Conservation (phyloP, 768 basidiomycete genomes). For the Pleurotus cornucopiae region DNA sequence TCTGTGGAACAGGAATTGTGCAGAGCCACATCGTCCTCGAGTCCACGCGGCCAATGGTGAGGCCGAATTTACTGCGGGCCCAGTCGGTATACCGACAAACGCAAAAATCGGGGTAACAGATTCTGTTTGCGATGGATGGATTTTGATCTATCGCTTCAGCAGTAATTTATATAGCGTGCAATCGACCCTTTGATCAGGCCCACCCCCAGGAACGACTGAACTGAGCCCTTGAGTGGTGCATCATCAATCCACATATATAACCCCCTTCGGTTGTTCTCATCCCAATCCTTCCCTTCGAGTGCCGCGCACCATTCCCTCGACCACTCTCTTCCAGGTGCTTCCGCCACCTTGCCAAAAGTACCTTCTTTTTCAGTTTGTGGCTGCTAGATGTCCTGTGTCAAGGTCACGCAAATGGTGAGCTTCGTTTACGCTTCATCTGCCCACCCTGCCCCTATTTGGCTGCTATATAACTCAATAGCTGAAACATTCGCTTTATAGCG, state of each 20-base stretch:
- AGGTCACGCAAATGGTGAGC: slow-evolving; percentile 31
- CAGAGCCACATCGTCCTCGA: not conserved
- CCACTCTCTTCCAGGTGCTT: slow-evolving; percentile 11
- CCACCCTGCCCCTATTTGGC: slow-evolving; percentile 11
- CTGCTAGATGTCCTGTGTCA: slow-evolving; percentile 28
- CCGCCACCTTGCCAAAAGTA: slow-evolving; percentile 15
- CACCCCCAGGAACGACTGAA: not conserved
- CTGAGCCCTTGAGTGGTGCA: not conserved
- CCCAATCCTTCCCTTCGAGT: slow-evolving; percentile 4
- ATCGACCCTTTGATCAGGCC: slow-evolving; percentile 3
- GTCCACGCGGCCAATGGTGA: no score
- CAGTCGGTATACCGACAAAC: not conserved
- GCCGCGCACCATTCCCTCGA: slow-evolving; percentile 9
- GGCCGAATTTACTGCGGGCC: not conserved
- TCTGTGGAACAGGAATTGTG: not conserved
- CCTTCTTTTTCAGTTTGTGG: slow-evolving; percentile 10
- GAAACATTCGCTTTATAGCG: slow-evolving; percentile 2
- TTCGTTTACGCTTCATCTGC: slow-evolving; percentile 1
- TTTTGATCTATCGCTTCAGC: not conserved
- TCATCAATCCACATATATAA: slow-evolving; percentile 9
- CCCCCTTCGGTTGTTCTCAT: slow-evolving; percentile 10
- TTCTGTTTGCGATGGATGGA: slow-evolving; percentile 2
- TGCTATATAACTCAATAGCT: slow-evolving; percentile 3
- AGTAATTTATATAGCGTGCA: not conserved
- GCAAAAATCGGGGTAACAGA: not conserved